A percentile compares a stretch with the other conserved stretches of the same genome.
Evolutionary conservation across 345 rosid genomes (phyloP).

Genomic region (Salix brachista): DNA sequence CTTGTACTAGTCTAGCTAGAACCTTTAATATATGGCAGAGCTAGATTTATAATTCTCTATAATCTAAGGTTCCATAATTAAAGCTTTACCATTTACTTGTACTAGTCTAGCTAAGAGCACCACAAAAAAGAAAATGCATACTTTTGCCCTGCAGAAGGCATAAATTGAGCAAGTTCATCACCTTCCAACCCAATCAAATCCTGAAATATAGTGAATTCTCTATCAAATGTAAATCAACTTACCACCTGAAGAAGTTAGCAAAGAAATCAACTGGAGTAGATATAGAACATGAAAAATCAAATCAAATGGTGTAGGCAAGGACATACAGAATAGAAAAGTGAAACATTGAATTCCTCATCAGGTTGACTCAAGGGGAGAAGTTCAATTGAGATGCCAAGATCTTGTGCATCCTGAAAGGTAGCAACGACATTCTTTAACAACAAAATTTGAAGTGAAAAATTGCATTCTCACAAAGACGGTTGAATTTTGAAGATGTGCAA

Average conservation of each 20-base stretch:
- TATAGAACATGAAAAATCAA: slow-evolving; percentile 18
- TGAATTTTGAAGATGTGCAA: slow-evolving; percentile 5
- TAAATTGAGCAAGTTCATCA: slow-evolving; percentile 54
- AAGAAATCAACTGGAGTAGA: not conserved
- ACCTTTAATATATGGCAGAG: no score
- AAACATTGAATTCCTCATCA: slow-evolving; percentile 61
- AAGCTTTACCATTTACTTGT: no score
- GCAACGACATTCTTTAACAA: not conserved
- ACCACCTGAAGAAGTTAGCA: not conserved
- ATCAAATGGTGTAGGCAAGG: slow-evolving; percentile 14
- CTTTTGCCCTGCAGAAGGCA: slow-evolving; percentile 66
- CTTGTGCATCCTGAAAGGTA: slow-evolving; percentile 83
- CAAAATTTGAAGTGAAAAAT: not conserved
- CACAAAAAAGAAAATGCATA: slow-evolving; percentile 22
- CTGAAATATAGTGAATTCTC: slow-evolving; percentile 33
- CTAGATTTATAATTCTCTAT: no score
- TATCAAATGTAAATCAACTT: slow-evolving; percentile 1
- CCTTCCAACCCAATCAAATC: slow-evolving; percentile 72
- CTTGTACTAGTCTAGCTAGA: no score
- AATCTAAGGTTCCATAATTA: no score
- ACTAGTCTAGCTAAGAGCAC: no score
- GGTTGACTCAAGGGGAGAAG: slow-evolving; percentile 69
- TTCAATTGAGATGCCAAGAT: slow-evolving; percentile 88
- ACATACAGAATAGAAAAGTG: slow-evolving; percentile 64
- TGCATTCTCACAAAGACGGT: not conserved